These are phyloP conservation scores for Naganishia sp. DNA, from an alignment of 1,284 basidiomycete genomes.

Conservation along the genomic window DNA sequence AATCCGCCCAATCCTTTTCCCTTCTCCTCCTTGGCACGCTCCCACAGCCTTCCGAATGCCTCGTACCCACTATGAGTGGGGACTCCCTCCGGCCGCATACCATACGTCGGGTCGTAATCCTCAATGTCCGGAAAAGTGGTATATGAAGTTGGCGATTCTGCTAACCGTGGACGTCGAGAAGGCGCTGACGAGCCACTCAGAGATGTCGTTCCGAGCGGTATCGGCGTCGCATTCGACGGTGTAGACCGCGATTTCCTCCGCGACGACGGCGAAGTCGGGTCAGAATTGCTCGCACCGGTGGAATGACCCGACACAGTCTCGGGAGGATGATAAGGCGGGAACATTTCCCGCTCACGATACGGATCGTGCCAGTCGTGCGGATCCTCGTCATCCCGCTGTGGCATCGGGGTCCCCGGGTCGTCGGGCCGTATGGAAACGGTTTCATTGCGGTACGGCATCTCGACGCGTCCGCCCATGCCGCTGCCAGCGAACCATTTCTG, in stretches of 20 bases:
- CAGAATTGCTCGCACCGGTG: slow-evolving; percentile 21
- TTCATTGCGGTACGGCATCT: slow-evolving; percentile 49
- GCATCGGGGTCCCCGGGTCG: slow-evolving; percentile 27
- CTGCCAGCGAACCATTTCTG: slow-evolving; percentile 73
- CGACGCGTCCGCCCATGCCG: slow-evolving; percentile 49
- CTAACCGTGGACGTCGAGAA: slow-evolving; percentile 1
- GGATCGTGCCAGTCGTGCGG: slow-evolving; percentile 56
- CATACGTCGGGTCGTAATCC: slow-evolving; percentile 93
- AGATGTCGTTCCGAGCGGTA: slow-evolving; percentile 17
- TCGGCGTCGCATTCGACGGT: slow-evolving; percentile 21
- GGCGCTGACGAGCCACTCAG: neutral
- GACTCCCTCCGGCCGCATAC: slow-evolving; percentile 86
- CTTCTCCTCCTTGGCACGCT: slow-evolving; percentile 67
- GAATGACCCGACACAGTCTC: slow-evolving; percentile 5
- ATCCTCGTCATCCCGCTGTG: slow-evolving; percentile 50
- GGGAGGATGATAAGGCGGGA: slow-evolving; percentile 54
- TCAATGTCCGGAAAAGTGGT: slow-evolving; percentile 78
- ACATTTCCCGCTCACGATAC: slow-evolving; percentile 43
- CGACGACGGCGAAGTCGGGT: slow-evolving; percentile 23
- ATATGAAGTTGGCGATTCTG: slow-evolving; percentile 51
- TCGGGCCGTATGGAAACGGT: slow-evolving; percentile 31
- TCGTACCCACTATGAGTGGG: slow-evolving; percentile 59
- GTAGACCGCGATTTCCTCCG: slow-evolving; percentile 22
- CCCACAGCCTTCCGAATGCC: slow-evolving; percentile 56
- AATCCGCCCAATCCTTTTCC: slow-evolving; percentile 52